A percentile compares a stretch with the other conserved stretches of the same genome.
Conservation (phyloP, 176 grass and related monocot species). For the Eleusine indica region DNA sequence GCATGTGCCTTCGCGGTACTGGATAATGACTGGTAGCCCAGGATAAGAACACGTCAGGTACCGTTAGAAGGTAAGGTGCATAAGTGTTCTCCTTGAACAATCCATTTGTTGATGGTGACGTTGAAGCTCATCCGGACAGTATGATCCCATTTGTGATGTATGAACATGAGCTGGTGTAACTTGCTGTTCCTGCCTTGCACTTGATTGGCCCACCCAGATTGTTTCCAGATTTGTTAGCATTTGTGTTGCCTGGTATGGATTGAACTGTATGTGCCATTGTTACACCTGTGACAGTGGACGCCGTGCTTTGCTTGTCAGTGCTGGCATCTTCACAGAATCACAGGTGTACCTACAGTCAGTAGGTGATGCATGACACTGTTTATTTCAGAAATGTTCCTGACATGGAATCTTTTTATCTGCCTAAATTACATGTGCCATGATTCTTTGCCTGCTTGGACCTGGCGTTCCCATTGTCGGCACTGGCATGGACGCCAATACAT, state of each 20-base stretch:
- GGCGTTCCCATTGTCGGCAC: no score
- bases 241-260: conserved; percentile 5
- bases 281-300: not conserved
- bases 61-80: conserved; percentile 25
- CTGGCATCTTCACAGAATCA: not conserved
- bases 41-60: conserved; percentile 22
- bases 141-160: not conserved
- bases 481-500: no score
- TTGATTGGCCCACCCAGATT: not conserved
- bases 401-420: not conserved
- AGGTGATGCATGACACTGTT: not conserved
- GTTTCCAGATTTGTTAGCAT: no score
- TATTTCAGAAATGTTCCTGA: not conserved
- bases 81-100: not conserved
- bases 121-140: not conserved
- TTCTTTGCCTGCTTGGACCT: not conserved
- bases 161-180: not conserved
- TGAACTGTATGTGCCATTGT: not conserved
- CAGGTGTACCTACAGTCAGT: not conserved
- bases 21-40: not conserved
- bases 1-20: conserved; percentile 7
- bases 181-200: not conserved
- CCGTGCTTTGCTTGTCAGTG: not conserved
- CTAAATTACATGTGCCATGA: not conserved
- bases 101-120: not conserved